Evolutionary conservation across 345 rosid species (phyloP).

Genomic region (Aquilaria sinensis): DNA sequence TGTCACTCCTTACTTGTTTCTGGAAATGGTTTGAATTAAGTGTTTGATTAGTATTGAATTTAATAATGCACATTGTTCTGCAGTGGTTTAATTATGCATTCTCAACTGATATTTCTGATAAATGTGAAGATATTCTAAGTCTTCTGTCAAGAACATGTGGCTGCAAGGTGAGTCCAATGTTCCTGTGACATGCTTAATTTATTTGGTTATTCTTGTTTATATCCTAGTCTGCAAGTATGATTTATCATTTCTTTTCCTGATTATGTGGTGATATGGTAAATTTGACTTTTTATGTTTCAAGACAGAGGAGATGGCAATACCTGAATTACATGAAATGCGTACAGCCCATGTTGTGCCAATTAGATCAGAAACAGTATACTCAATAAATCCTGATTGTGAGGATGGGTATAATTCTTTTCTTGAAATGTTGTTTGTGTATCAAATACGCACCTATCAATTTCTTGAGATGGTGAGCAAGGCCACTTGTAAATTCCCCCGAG

Average conservation of each 20-base stretch:
- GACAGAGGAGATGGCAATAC: slow-evolving; percentile 75
- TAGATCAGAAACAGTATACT: slow-evolving; percentile 41
- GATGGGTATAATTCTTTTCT: slow-evolving; percentile 51
- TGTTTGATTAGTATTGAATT: not conserved
- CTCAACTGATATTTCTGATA: slow-evolving; percentile 64
- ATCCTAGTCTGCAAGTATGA: not conserved
- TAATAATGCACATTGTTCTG: slow-evolving; percentile 15
- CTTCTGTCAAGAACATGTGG: slow-evolving; percentile 59
- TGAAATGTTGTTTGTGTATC: not conserved
- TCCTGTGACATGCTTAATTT: slow-evolving; percentile 1
- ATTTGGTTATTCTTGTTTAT: too few relatives aligned
- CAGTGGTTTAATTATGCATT: slow-evolving; percentile 92
- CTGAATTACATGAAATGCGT: slow-evolving; percentile 80
- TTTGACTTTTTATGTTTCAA: slow-evolving; percentile 19
- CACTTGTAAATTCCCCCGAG: too few relatives aligned
- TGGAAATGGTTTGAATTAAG: slow-evolving; percentile 1
- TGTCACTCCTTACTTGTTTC: slow-evolving; percentile 16
- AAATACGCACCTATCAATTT: too few relatives aligned
- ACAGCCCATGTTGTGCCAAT: slow-evolving; percentile 70
- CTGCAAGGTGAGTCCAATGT: slow-evolving; percentile 50
- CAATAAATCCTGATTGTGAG: slow-evolving; percentile 46
- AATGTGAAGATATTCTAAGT: slow-evolving; percentile 63
- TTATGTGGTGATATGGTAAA: not conserved
- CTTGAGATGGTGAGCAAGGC: too few relatives aligned
- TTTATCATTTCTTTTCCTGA: not conserved